Base-by-base conservation (phyloP, 2,329 filamentous ascomycete genomes). In the Fusarium chlamydosporum region DNA sequence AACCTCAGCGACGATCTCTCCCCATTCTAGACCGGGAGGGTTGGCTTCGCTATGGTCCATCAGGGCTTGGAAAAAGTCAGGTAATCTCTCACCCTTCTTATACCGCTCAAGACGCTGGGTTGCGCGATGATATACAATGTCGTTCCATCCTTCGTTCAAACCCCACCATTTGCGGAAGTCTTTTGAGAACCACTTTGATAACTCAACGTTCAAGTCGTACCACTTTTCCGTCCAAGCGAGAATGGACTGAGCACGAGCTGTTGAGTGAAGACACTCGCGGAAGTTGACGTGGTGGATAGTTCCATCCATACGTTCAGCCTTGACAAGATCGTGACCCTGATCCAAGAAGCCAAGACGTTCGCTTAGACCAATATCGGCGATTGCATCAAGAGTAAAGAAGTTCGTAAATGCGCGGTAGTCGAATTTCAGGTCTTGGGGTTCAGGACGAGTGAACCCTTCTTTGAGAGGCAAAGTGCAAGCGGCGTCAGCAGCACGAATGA, bases 1-100 rank as follows among this genome's bases (percentile, higher is more conserved):
- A 26, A 86, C 78, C 69, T 89, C 86, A 13, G 86, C 85, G 1
- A 86, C 81, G 9, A 88, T 83, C 74, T 89, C 87, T 26, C 86
- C 86, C 81, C 81, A 86, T 61, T 87, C 84, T 2, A 89, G 81
- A 2, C 64, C 52, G 18, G 57, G 61, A 2, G 80, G 75, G 5
- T 75, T 73, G 16, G 77, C 82, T 18, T 80, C 77, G 54, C 79
- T 82, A 50, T 82, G 78, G 11, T 83, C 83, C 83, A 89, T 86
- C 7, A 89, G 73, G 1, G 81, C 80, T 53, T 83, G 79, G 78
- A 89, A 88, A 76, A 89, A 88, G 68, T 89, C 87, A 43, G 86
- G 82, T 0, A 88, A 79, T 62, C 84, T 84, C 74, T 89, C 86
- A 26, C 86, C 86, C 6, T 66, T 68, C 38, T 63, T 61, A 26